A percentile compares a stretch with the other conserved stretches of the same genome.
phyloP scores from a whole-genome alignment of 73 alveolate genomes.

The Breviolum minutum region DNA sequence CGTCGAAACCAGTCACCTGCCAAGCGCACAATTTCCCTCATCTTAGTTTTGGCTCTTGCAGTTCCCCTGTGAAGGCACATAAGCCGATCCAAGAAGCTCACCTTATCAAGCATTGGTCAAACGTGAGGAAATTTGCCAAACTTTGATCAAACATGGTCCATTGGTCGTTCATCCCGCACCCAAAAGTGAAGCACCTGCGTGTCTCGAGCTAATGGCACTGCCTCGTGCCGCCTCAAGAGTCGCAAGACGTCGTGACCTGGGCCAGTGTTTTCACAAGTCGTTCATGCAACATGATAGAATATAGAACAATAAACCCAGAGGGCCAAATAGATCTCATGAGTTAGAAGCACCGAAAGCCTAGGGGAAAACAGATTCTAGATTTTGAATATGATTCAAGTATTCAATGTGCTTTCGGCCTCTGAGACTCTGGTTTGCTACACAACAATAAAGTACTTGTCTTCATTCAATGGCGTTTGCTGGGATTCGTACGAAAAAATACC shows the following conservation, averaged over 20 bases:
- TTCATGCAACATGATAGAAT: not conserved
- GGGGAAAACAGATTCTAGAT: no score
- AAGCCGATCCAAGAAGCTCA: not conserved
- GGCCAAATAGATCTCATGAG: not conserved
- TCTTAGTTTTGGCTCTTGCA: not conserved
- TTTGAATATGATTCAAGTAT: no score
- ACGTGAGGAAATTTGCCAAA: not conserved
- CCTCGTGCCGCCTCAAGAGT: slow-evolving; percentile 69
- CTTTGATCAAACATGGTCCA: not conserved
- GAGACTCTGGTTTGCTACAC: no score
- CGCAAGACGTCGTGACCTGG: slow-evolving; percentile 91
- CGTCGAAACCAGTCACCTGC: slow-evolving; percentile 71
- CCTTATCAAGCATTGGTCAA: not conserved
- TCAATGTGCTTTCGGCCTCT: no score
- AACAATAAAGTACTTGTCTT: no score
- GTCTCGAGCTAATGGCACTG: slow-evolving; percentile 56
- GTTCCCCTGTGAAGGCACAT: not conserved
- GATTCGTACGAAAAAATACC: slow-evolving; percentile 47
- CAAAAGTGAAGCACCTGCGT: not conserved
- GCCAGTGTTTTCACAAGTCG: no score
- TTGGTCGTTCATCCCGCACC: not conserved
- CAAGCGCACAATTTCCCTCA: not conserved
- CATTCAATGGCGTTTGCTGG: not conserved
- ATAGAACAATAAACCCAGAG: not conserved
- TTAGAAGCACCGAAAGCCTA: no score